phyloP scores from a whole-genome alignment of 1,284 basidiomycete genomes.

The Ceratobasidium sp. region DNA sequence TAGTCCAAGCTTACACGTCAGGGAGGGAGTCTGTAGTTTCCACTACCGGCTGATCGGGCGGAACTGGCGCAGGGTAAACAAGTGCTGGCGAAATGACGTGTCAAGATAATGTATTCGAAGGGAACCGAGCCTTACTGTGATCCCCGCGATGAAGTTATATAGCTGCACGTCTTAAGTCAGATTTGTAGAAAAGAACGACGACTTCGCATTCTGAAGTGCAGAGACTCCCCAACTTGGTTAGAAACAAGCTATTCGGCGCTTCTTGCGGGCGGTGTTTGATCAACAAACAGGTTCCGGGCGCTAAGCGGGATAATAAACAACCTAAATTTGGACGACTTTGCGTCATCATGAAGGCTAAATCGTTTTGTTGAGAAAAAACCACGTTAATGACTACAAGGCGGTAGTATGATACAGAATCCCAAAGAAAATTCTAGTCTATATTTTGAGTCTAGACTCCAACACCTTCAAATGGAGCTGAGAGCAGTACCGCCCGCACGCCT shows the following conservation, averaged over 20 bases:
- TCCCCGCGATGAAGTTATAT: not conserved
- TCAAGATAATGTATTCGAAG: not conserved
- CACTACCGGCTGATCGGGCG: not conserved
- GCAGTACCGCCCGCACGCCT: slow-evolving; percentile 72
- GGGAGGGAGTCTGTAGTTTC: not conserved
- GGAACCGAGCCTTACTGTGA: not conserved
- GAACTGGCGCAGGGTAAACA: slow-evolving; percentile 1
- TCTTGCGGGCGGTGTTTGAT: not conserved
- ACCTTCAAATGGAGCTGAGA: slow-evolving; percentile 64
- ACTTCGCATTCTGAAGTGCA: slow-evolving; percentile 17
- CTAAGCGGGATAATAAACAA: not conserved
- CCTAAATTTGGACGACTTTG: slow-evolving; percentile 7
- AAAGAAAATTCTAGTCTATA: not conserved
- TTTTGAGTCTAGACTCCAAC: not conserved
- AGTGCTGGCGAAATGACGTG: slow-evolving; percentile 16
- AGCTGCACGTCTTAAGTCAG: not conserved
- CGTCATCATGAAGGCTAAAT: slow-evolving; percentile 2
- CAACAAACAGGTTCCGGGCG: not conserved
- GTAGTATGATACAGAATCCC: not conserved
- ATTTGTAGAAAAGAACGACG: slow-evolving; percentile 5
- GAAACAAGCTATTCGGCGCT: slow-evolving; percentile 11
- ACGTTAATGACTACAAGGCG: too few species aligned
- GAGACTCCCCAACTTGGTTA: slow-evolving; percentile 1
- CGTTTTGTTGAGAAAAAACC: not conserved
- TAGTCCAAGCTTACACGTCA: slow-evolving; percentile 16